Base-by-base conservation (phyloP, 2,329 filamentous ascomycete genomes). In the Cryphonectria radicalis region DNA sequence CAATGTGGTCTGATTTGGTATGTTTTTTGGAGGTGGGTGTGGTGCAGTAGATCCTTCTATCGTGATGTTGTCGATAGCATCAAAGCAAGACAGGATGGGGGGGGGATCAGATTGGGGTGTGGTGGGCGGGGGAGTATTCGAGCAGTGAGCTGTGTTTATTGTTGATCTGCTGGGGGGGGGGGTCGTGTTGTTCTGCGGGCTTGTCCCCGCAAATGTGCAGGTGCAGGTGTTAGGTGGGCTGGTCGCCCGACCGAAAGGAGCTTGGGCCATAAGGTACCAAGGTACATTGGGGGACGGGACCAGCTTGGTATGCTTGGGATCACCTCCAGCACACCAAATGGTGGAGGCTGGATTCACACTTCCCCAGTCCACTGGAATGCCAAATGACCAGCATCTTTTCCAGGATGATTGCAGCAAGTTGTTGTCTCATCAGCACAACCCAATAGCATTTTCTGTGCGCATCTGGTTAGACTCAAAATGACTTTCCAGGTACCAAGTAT, bases 1-100 rank as follows among this genome's bases (percentile, higher is more conserved):
- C 42, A 50, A 76, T 76, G 79, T 79, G 79, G 81, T 74, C 10
- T 73, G 74, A 74, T 71, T 79, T 78, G 75, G 68, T 73, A 76
- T 76, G 70, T 66, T 75, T 76, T 71, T 53, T 68, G 55, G 37
- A 53, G 37, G 32, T 57, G 62, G 68, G 55, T 67, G 63, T 63
- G 35, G 60, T 64, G 14, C 53, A 66, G 63, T 40, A 68, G 46
- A 62, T 63, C 62, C 35, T 42, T 71, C 55, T 25, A 53, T 46
- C 55, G 43, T 28, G 57, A 57, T 66, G 67, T 22, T 67, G 69
- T 59, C 66, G 28, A 69, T 67, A 68, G 66, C 67, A 66, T 69
- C 66, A 68, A 63, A 40, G 42, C 28, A 53, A 37, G 43, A 65
- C 42, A 43, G 43, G 40, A 71, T 37, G 59, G 40, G 63, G 66